These are phyloP conservation scores for Termitomyces sp. DNA, from an alignment of 1,284 basidiomycete species.

Conservation along the genomic window DNA sequence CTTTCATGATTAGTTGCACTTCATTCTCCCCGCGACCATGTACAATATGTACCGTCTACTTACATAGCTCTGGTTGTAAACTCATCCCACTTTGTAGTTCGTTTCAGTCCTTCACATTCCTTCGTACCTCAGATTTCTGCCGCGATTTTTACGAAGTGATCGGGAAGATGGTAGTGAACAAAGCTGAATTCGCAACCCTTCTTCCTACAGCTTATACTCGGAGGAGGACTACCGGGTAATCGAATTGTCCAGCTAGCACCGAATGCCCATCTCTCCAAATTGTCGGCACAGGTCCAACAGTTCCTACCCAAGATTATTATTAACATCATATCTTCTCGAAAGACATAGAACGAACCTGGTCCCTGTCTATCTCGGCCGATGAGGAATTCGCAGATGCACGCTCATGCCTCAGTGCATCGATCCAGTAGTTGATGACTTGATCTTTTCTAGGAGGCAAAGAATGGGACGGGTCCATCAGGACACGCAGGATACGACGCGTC, in stretches of 20 bases:
- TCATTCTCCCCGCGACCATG: background rate
- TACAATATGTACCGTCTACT: background rate
- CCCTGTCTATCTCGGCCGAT: background rate
- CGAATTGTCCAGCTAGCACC: background rate
- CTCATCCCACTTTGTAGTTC: background rate
- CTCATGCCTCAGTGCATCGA: slow-evolving; percentile 10
- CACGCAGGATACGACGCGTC: slow-evolving; percentile 18
- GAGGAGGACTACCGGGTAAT: background rate
- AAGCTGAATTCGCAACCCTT: background rate
- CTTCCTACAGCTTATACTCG: background rate
- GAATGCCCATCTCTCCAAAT: slow-evolving; percentile 11
- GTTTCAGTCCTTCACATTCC: background rate
- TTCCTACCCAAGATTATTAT: slow-evolving; percentile 4
- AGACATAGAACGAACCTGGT: slow-evolving; percentile 9
- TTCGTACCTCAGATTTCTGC: background rate
- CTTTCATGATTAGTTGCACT: background rate
- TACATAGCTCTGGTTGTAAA: background rate
- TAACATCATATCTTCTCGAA: background rate
- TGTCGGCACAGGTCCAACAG: slow-evolving; percentile 12
- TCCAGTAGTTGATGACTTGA: slow-evolving; percentile 13
- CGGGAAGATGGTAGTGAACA: background rate
- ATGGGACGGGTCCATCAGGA: slow-evolving; percentile 10
- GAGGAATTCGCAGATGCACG: background rate
- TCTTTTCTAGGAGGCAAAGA: background rate
- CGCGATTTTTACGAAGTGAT: background rate